Conservation (phyloP, 495 filamentous ascomycete species). For the Margaritispora aquatica region DNA sequence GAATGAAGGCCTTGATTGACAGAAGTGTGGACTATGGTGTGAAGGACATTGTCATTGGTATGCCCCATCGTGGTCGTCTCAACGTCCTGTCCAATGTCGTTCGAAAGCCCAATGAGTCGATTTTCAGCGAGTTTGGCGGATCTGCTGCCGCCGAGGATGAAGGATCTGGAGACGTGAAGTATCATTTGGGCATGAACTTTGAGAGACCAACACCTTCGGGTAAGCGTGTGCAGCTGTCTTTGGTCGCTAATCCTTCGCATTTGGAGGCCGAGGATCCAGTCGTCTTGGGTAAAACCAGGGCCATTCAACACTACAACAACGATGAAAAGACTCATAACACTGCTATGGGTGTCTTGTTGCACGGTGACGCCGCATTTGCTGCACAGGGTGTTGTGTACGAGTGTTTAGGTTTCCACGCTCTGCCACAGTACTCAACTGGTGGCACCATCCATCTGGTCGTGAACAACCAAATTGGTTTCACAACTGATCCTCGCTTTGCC, state of each 20-base stretch:
- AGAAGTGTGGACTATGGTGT: constrained; percentile 96
- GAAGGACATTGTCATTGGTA: constrained; percentile 98
- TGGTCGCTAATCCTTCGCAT: constrained; percentile 98
- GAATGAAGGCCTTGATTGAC: constrained; percentile 99
- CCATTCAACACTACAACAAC: constrained; percentile 98
- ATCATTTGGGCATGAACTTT: constrained; percentile 99
- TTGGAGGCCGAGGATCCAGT: constrained; percentile 98
- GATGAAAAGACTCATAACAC: constrained; percentile 81
- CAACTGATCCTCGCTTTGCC: constrained; percentile 95
- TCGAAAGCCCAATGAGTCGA: constrained; percentile 97
- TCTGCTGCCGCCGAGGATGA: constrained; percentile 85
- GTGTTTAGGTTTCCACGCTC: constrained; percentile 92
- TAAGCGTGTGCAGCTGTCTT: constrained; percentile 95
- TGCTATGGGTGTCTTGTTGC: constrained; percentile 91
- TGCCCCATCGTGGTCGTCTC: constrained; percentile 97
- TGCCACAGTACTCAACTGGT: constrained; percentile 93
- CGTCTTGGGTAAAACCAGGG: constrained; percentile 92
- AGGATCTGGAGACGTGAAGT: constrained; percentile 98
- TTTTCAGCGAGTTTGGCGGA: constrained; percentile 96
- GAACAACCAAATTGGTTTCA: constrained; percentile 99
- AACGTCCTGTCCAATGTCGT: constrained; percentile 99
- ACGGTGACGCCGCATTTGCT: constrained; percentile 96
- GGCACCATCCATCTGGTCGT: constrained; percentile 96
- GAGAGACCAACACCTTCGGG: constrained; percentile 97
- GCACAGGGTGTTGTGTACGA: constrained; percentile 97